Percentiles rank a stretch among this genome's conserved stretches.
phyloP scores from a whole-genome alignment of 495 filamentous ascomycete genomes.

The Penicillium angulare region DNA sequence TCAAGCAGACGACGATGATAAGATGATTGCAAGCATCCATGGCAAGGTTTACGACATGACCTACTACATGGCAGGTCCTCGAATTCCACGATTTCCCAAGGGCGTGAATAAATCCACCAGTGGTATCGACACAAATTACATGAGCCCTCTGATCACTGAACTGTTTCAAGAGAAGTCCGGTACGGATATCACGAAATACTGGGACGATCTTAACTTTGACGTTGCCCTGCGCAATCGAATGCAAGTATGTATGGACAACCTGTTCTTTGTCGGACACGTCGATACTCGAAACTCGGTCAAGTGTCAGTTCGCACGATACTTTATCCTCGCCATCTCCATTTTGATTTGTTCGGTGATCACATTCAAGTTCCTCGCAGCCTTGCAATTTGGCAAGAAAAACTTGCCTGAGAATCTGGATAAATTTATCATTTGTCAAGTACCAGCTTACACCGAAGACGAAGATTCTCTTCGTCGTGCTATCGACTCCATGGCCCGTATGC shows the following conservation, averaged over 20 bases:
- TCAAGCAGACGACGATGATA: slow-evolving; percentile 59
- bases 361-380: slow-evolving; percentile 95
- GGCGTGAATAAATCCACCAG: slow-evolving; percentile 45
- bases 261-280: slow-evolving; percentile 91
- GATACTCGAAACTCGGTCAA: slow-evolving; percentile 86
- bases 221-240: slow-evolving; percentile 57
- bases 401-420: slow-evolving; percentile 95
- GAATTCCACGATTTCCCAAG: slow-evolving; percentile 52
- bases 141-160: slow-evolving; percentile 69
- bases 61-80: slow-evolving; percentile 76
- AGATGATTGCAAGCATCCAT: slow-evolving; percentile 74
- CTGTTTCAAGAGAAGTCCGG: slow-evolving; percentile 78
- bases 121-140: slow-evolving; percentile 70
- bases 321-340: slow-evolving; percentile 86
- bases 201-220: slow-evolving; percentile 64
- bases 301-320: slow-evolving; percentile 87
- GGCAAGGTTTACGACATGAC: slow-evolving; percentile 88
- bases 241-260: slow-evolving; percentile 85
- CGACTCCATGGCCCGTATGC: slow-evolving; percentile 93
- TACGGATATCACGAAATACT: slow-evolving; percentile 78
- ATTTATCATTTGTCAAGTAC: slow-evolving; percentile 97
- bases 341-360: slow-evolving; percentile 76
- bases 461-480: slow-evolving; percentile 95
- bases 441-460: slow-evolving; percentile 97
- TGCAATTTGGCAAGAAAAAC: slow-evolving; percentile 91